Percentiles rank a stretch among this genome's conserved stretches.
Evolutionary conservation across 495 filamentous ascomycete species (phyloP).

Genomic region (Cladorrhinum samala): DNA sequence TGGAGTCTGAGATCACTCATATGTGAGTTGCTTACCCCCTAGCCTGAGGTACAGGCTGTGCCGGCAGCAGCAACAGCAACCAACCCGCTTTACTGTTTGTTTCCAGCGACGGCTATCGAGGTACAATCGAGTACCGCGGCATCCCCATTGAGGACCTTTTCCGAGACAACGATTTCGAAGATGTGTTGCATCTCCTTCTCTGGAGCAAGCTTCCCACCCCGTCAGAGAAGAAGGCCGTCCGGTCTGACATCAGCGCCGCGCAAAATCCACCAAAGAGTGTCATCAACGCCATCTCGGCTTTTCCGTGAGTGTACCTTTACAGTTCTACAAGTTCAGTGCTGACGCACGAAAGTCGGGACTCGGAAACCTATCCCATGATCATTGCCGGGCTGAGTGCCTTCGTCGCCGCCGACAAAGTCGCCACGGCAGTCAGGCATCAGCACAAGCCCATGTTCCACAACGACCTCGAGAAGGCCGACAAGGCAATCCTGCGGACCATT

Average conservation of each 20-base stretch:
- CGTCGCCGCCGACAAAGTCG: slow-evolving; percentile 17
- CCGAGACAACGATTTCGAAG: slow-evolving; percentile 33
- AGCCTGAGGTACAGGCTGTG: too few species aligned
- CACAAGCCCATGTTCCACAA: slow-evolving; percentile 5
- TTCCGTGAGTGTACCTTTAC: slow-evolving; percentile 2
- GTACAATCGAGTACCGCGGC: slow-evolving; percentile 36
- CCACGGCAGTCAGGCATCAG: background rate
- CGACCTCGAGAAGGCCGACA: background rate
- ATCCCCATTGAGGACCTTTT: slow-evolving; percentile 39
- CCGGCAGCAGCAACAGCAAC: too few species aligned
- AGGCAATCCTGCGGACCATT: slow-evolving; percentile 17
- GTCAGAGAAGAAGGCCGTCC: slow-evolving; percentile 15
- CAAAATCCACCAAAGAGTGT: background rate
- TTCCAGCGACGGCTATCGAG: slow-evolving; percentile 31
- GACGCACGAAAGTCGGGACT: background rate
- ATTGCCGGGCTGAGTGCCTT: slow-evolving; percentile 37
- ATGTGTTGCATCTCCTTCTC: slow-evolving; percentile 39
- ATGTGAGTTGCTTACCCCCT: slow-evolving; percentile 18
- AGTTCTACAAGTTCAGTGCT: background rate
- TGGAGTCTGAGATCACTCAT: slow-evolving; percentile 45
- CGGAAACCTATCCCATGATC: slow-evolving; percentile 1
- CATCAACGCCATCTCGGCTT: slow-evolving; percentile 1
- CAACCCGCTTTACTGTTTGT: background rate
- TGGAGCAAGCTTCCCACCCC: slow-evolving; percentile 37
- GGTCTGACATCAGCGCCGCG: background rate